These are phyloP conservation scores for Hansfordia pulvinata DNA, from an alignment of 2,329 filamentous ascomycete species.

Conservation along the genomic window DNA sequence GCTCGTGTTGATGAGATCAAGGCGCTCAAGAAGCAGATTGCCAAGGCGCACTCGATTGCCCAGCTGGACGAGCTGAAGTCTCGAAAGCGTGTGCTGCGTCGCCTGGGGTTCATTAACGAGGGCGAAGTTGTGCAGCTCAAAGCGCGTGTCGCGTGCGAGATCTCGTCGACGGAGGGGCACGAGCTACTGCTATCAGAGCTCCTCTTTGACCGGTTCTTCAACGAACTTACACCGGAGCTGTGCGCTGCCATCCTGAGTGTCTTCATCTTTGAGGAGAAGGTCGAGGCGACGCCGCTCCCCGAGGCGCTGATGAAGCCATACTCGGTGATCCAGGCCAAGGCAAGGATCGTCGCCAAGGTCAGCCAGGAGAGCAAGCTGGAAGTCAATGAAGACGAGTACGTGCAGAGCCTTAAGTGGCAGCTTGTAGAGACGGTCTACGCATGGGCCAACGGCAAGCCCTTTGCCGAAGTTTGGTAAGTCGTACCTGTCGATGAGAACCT, in stretches of 20 bases:
- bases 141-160: conserved; percentile 93
- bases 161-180: conserved; percentile 80
- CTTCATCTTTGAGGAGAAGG: conserved; percentile 97
- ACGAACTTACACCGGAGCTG: conserved; percentile 79
- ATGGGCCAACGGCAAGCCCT: conserved; percentile 83
- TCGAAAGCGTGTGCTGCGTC: conserved; percentile 85
- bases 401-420: conserved; percentile 80
- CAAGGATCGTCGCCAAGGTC: conserved; percentile 80
- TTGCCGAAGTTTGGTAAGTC: conserved; percentile 87
- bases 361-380: conserved; percentile 88
- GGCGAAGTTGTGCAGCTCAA: conserved; percentile 92
- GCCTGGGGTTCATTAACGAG: conserved; percentile 91
- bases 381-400: conserved; percentile 90
- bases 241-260: conserved; percentile 78
- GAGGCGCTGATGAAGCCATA: conserved; percentile 81
- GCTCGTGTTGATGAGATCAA: conserved; percentile 69
- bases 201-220: conserved; percentile 96
- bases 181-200: conserved; percentile 88
- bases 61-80: conserved; percentile 95
- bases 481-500: no score
- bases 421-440: conserved; percentile 92
- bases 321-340: conserved; percentile 76
- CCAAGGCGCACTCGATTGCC: conserved; percentile 71
- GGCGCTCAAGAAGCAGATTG: conserved; percentile 74
- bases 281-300: conserved; percentile 61